Evolutionary conservation across 768 basidiomycete genomes (phyloP).

Genomic region (Pleurotus sapidus): DNA sequence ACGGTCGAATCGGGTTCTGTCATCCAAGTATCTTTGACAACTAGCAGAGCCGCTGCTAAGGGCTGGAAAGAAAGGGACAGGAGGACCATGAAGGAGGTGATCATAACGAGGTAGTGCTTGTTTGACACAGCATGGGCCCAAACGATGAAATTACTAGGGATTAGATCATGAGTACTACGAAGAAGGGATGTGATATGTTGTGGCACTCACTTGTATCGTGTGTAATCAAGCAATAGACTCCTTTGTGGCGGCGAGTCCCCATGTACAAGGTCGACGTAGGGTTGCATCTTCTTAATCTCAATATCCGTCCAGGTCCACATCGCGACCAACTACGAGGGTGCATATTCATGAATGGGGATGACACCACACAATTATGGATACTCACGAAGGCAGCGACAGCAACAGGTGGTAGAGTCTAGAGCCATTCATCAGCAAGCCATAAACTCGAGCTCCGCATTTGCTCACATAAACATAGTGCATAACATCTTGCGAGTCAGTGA

Average conservation of each 20-base stretch:
- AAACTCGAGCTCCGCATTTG: slow-evolving; percentile 1
- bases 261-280: slow-evolving; percentile 55
- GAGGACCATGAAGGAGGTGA: slow-evolving; percentile 46
- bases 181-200: slow-evolving; percentile 2
- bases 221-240: slow-evolving; percentile 54
- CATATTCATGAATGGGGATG: no score
- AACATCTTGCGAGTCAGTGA: slow-evolving; percentile 28
- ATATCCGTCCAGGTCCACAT: slow-evolving; percentile 58
- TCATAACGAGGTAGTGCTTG: slow-evolving; percentile 47
- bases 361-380: neutral
- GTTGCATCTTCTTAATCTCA: slow-evolving; percentile 60
- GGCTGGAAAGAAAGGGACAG: slow-evolving; percentile 49
- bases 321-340: slow-evolving; percentile 33
- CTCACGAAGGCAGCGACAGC: slow-evolving; percentile 42
- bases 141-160: slow-evolving; percentile 42
- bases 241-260: slow-evolving; percentile 51
- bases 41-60: slow-evolving; percentile 47
- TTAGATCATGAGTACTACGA: neutral
- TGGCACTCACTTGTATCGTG: slow-evolving; percentile 40
- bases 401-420: slow-evolving; percentile 51
- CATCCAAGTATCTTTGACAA: slow-evolving; percentile 43
- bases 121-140: slow-evolving; percentile 44
- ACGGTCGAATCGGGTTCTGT: slow-evolving; percentile 35
- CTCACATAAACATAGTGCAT: slow-evolving; percentile 56
- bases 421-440: neutral